These are phyloP conservation scores for Tricholoma sp. DNA, from an alignment of 768 basidiomycete species.

Conservation along the genomic window DNA sequence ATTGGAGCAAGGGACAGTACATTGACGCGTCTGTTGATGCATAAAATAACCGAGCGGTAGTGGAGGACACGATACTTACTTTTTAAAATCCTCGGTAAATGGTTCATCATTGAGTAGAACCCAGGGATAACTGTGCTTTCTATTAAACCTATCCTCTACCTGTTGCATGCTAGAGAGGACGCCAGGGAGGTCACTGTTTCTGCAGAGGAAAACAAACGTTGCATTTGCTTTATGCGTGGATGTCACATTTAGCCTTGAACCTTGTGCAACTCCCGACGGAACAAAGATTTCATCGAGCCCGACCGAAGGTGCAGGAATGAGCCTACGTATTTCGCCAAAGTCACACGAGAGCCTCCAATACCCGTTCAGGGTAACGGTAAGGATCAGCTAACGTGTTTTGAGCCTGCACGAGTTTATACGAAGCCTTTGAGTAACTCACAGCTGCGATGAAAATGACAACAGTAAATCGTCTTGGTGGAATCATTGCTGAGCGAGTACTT, in stretches of 20 bases:
- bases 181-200: too few relatives aligned
- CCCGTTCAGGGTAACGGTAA: not conserved
- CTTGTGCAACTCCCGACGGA: not conserved
- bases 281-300: too few relatives aligned
- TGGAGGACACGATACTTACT: constrained; percentile 27
- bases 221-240: constrained; percentile 53
- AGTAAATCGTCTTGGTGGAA: constrained; percentile 60
- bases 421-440: constrained; percentile 28
- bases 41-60: not conserved
- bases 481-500: constrained; percentile 32
- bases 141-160: constrained; percentile 84
- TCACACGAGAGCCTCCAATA: too few relatives aligned
- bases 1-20: constrained; percentile 54
- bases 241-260: too few relatives aligned
- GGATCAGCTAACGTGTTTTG: not conserved
- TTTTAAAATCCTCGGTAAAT: constrained; percentile 69
- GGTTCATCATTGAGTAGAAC: constrained; percentile 82
- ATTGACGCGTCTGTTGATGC: constrained; percentile 37
- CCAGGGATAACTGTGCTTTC: constrained; percentile 62
- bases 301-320: not conserved
- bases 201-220: constrained; percentile 39
- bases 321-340: too few relatives aligned
- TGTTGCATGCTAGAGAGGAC: constrained; percentile 37
- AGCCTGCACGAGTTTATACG: not conserved
- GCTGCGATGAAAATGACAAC: constrained; percentile 40